Conservation (phyloP, 257 asterid genomes). For the Solanum pinnatisectum region DNA sequence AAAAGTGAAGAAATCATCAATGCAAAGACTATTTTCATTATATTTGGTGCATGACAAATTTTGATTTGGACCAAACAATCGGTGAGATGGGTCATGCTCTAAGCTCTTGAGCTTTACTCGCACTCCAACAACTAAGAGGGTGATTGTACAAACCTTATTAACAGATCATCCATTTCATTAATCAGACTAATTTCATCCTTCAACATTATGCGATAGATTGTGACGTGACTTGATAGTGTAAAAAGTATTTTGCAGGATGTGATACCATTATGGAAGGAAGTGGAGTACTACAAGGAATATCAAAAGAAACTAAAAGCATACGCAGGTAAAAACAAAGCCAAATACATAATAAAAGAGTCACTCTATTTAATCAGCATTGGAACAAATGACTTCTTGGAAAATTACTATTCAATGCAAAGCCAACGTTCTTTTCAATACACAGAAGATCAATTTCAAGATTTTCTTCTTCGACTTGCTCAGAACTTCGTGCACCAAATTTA, state of each 20-base stretch:
- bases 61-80: no score
- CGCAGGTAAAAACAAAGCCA: slow-evolving; percentile 36
- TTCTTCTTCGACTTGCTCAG: slow-evolving; percentile 37
- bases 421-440: slow-evolving; percentile 38
- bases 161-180: no score
- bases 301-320: slow-evolving; percentile 36
- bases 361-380: slow-evolving; percentile 71
- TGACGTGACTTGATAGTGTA: no score
- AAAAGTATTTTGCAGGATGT: slow-evolving; percentile 39
- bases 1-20: no score
- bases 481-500: slow-evolving; percentile 44
- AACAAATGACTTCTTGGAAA: slow-evolving; percentile 88
- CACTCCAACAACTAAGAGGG: no score
- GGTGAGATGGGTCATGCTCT: no score
- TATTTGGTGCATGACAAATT: no score
- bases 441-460: slow-evolving; percentile 48
- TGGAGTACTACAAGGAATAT: slow-evolving; percentile 72
- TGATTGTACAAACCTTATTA: no score
- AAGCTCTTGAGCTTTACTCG: no score
- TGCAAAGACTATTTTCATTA: no score
- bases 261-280: slow-evolving; percentile 82
- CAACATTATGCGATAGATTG: no score
- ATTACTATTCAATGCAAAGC: slow-evolving; percentile 56
- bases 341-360: slow-evolving; percentile 36
- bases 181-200: no score